A percentile compares a stretch with the other conserved stretches of the same genome.
These are phyloP conservation scores for Gremmenia infestans DNA, from an alignment of 2,329 filamentous ascomycete species.

Conservation along the genomic window DNA sequence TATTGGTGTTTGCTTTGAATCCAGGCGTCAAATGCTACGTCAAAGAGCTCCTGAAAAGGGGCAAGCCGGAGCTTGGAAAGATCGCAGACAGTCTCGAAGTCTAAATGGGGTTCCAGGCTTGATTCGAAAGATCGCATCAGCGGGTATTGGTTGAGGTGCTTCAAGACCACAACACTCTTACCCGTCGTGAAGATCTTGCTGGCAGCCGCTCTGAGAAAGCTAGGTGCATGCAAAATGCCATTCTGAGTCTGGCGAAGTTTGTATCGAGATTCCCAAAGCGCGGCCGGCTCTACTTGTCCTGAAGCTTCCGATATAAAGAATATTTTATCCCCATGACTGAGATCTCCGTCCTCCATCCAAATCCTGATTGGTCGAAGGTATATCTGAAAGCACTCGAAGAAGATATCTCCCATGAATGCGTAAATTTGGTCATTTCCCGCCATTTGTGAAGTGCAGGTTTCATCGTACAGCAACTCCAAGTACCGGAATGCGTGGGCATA, in stretches of 20 bases:
- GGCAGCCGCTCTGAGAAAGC: conserved; percentile 66
- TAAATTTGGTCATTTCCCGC: conserved; percentile 60
- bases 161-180: conserved; percentile 83
- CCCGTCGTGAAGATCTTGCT: conserved; percentile 78
- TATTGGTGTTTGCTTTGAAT: conserved; percentile 69
- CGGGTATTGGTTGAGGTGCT: conserved; percentile 56
- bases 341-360: conserved; percentile 80
- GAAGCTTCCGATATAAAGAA: conserved; percentile 69
- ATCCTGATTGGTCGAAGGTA: conserved; percentile 74
- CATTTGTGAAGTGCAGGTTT: conserved; percentile 64
- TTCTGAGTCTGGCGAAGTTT: conserved; percentile 56
- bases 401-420: conserved; percentile 59
- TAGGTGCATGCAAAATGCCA: conserved; percentile 62
- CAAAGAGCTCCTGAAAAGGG: conserved; percentile 72
- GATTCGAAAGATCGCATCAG: conserved; percentile 30
- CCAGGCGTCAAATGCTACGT: conserved; percentile 66
- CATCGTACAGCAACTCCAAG: conserved; percentile 72
- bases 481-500: conserved; percentile 55
- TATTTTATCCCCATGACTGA: conserved; percentile 59
- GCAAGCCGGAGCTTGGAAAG: conserved; percentile 43
- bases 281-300: conserved; percentile 52
- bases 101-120: conserved; percentile 43
- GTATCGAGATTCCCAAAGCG: conserved; percentile 74
- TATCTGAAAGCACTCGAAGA: conserved; percentile 75
- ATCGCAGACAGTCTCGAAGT: conserved; percentile 53